These are phyloP conservation scores for Syzygium aqueum DNA, from an alignment of 345 rosid species.

Conservation along the genomic window DNA sequence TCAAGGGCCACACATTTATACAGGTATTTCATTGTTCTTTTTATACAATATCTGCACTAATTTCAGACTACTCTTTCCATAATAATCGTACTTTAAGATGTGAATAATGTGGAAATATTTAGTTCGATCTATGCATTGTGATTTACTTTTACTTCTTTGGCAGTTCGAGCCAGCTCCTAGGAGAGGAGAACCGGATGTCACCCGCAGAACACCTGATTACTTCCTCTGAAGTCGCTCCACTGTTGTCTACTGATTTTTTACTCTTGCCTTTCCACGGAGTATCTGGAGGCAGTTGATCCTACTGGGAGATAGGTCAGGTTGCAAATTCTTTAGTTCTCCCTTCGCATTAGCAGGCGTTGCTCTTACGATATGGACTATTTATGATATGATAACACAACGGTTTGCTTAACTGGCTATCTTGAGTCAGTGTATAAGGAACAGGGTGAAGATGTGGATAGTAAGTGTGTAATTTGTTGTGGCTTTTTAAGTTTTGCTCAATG, in stretches of 20 bases:
- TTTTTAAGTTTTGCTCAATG: not conserved
- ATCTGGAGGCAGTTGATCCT: not conserved
- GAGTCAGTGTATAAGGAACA: not conserved
- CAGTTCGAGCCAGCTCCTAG: constrained; percentile 99
- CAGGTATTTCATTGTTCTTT: constrained; percentile 46
- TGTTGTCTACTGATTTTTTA: not conserved
- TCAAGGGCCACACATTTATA: constrained; percentile 80
- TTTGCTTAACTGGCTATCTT: not conserved
- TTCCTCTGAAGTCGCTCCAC: constrained; percentile 42
- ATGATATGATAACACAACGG: not conserved
- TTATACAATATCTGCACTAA: not conserved
- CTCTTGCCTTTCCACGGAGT: not conserved
- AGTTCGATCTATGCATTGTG: not conserved
- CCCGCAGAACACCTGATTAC: constrained; percentile 94
- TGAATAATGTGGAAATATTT: not conserved
- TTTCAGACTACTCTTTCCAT: not conserved
- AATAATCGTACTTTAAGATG: not conserved
- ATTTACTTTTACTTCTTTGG: constrained; percentile 3
- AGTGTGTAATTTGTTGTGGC: not conserved
- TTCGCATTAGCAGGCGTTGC: not conserved
- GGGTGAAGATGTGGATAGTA: not conserved
- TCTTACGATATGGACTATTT: not conserved
- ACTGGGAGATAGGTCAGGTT: not conserved
- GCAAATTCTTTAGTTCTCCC: not conserved
- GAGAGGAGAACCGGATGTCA: constrained; percentile 98